phyloP scores from a whole-genome alignment of 2,329 filamentous ascomycete species.

The Huntiella savannae region DNA sequence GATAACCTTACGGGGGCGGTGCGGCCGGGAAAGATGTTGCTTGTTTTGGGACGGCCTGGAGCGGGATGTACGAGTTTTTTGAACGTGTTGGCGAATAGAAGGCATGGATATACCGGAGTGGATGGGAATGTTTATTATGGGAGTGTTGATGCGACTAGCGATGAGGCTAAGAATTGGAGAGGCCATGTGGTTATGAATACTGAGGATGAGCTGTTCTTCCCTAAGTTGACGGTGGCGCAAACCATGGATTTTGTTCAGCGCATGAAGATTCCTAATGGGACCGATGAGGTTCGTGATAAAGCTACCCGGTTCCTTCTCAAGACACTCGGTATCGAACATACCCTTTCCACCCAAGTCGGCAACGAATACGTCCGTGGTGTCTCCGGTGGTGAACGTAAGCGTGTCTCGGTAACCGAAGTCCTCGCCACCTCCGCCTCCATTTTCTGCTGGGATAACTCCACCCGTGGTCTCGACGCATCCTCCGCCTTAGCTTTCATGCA shows the following conservation, averaged over 20 bases:
- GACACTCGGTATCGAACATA: conserved; percentile 51
- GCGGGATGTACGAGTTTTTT: conserved; percentile 53
- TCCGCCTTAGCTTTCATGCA: conserved; percentile 7
- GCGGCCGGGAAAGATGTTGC: conserved; percentile 52
- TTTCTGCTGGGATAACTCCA: conserved; percentile 10
- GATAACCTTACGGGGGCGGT: conserved; percentile 48
- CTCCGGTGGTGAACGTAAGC: conserved; percentile 48
- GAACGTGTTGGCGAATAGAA: conserved; percentile 20
- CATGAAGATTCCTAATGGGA: conserved; percentile 31
- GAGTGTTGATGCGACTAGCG: neutral
- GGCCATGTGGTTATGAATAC: conserved; percentile 51
- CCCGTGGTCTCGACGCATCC: conserved; percentile 9
- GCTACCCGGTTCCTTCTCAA: conserved; percentile 35
- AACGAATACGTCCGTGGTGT: conserved; percentile 47
- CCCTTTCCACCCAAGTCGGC: conserved; percentile 48
- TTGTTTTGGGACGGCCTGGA: conserved; percentile 50
- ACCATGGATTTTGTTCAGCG: conserved; percentile 52
- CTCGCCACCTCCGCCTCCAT: conserved; percentile 19
- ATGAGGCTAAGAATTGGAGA: conserved; percentile 28
- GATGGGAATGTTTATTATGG: neutral
- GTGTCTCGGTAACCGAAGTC: conserved; percentile 58
- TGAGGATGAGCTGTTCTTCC: conserved; percentile 54
- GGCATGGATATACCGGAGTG: neutral
- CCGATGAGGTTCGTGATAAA: conserved; percentile 27
- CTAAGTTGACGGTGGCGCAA: conserved; percentile 48